Evolutionary conservation across 2,329 filamentous ascomycete species (phyloP), one percentile per base, ranked within the genome.

Genomic region (Sphaceloma murrayae): DNA sequence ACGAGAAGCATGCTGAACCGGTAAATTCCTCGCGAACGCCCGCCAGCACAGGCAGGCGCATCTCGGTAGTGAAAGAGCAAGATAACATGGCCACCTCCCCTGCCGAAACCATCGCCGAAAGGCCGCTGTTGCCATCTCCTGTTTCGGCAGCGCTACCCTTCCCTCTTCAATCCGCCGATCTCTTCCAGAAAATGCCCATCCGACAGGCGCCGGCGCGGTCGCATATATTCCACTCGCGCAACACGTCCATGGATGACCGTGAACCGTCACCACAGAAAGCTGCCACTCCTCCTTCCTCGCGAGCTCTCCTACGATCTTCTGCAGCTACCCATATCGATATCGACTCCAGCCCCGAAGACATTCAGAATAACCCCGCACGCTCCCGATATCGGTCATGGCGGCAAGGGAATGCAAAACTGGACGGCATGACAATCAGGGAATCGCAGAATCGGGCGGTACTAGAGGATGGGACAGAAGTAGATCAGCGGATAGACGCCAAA

Each of bases 401-500:
- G 19, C 58, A 66, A 53, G 68, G 68, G 13, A 66, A 70, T 47
- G 65, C 67, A 4, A 64, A 62, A 46, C 52, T 67, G 51, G 51
- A 56, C 10, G 59, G 60, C 34, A 51, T 54, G 60, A 61, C 52
- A 48, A 64, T 59, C 53, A 59, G 55, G 46, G 59, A 59, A 40
- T 61, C 56, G 52, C 57, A 53, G 51, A 57, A 51, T 46, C 52
- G 38, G 48, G 63, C 30, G 62, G 52, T 54, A 14, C 21, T 51
- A 11, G 62, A 65, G 34, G 67, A 68, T 32, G 58, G 63, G 24
- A 59, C 63, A 5, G 67, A 67, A 34, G 69, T 78, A 17, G 77
- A 79, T 45, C 76, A 75, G 57, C 72, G 75, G 32, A 79, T 81
- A 48, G 74, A 80, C 58, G 77, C 77, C 13, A 78, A 75, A 21